A percentile compares a stretch with the other conserved stretches of the same genome.
phyloP scores from a whole-genome alignment of 2,329 filamentous ascomycete genomes.

The Exophiala xenobiotica region DNA sequence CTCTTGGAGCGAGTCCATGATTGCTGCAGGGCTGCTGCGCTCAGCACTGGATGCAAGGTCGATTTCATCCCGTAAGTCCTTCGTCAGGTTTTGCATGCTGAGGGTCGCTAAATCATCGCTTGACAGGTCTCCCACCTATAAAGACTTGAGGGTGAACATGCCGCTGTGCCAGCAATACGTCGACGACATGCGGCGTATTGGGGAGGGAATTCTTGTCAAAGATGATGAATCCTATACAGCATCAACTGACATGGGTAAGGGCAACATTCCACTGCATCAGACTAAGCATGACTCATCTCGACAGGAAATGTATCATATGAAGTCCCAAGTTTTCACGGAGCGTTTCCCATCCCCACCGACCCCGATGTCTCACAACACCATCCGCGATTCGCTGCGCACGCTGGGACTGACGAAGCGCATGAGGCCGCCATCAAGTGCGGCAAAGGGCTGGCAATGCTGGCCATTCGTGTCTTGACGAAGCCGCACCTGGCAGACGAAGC shows the following conservation, averaged over 20 bases:
- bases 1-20: slow-evolving; percentile 34
- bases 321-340: slow-evolving; percentile 50
- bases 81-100: slow-evolving; percentile 48
- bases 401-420: slow-evolving; percentile 42
- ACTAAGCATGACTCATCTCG: neutral
- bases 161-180: slow-evolving; percentile 46
- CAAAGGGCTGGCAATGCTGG: slow-evolving; percentile 47
- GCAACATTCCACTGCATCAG: too few species aligned
- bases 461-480: slow-evolving; percentile 31
- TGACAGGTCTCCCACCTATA: slow-evolving; percentile 11
- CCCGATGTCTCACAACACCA: slow-evolving; percentile 40
- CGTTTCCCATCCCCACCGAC: slow-evolving; percentile 46
- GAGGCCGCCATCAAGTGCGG: slow-evolving; percentile 44
- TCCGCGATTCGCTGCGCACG: slow-evolving; percentile 46
- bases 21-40: slow-evolving; percentile 38
- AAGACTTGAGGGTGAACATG: slow-evolving; percentile 28
- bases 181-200: slow-evolving; percentile 45
- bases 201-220: slow-evolving; percentile 39
- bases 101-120: slow-evolving; percentile 26
- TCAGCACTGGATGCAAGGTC: slow-evolving; percentile 37
- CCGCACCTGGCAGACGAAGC: slow-evolving; percentile 1
- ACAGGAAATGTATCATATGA: slow-evolving; percentile 50
- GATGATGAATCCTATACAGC: slow-evolving; percentile 42
- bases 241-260: slow-evolving; percentile 48
- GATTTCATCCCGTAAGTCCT: slow-evolving; percentile 26